These are phyloP conservation scores for Cystofilobasidium macerans DNA, from an alignment of 768 basidiomycete species.

Conservation along the genomic window DNA sequence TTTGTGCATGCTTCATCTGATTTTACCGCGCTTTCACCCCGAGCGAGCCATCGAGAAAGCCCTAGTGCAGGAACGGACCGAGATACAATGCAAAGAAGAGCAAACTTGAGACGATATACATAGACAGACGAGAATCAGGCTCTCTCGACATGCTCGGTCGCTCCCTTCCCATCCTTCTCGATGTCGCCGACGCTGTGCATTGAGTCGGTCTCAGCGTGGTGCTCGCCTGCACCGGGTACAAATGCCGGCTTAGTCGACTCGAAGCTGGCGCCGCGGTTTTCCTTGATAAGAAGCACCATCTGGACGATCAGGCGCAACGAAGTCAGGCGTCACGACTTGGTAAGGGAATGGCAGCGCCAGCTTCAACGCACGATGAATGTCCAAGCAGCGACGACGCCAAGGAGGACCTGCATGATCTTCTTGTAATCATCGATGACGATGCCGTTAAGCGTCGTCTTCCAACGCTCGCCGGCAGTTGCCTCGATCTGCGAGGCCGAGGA, in stretches of 20 bases:
- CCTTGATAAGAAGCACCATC: neutral
- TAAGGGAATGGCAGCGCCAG: neutral
- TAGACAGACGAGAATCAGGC: too few species aligned
- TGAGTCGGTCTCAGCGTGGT: neutral
- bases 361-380: constrained; percentile 53
- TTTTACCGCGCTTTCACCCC: too few species aligned
- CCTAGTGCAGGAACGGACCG: too few species aligned
- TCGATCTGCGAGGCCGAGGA: constrained; percentile 71
- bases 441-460: constrained; percentile 45
- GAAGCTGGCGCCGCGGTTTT: constrained; percentile 65
- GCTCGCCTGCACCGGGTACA: constrained; percentile 54
- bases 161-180: too few species aligned
- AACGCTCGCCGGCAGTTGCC: constrained; percentile 54
- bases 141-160: too few species aligned
- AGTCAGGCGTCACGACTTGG: too few species aligned
- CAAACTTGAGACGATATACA: too few species aligned
- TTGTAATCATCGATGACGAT: constrained; percentile 55
- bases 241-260: constrained; percentile 71
- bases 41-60: too few species aligned
- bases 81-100: too few species aligned
- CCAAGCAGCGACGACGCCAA: constrained; percentile 52
- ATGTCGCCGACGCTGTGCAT: too few species aligned
- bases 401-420: constrained; percentile 68
- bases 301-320: neutral
- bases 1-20: too few species aligned